These are phyloP conservation scores for Podila verticillata DNA, from an alignment of 192 early-diverging fungal species.

Conservation along the genomic window DNA sequence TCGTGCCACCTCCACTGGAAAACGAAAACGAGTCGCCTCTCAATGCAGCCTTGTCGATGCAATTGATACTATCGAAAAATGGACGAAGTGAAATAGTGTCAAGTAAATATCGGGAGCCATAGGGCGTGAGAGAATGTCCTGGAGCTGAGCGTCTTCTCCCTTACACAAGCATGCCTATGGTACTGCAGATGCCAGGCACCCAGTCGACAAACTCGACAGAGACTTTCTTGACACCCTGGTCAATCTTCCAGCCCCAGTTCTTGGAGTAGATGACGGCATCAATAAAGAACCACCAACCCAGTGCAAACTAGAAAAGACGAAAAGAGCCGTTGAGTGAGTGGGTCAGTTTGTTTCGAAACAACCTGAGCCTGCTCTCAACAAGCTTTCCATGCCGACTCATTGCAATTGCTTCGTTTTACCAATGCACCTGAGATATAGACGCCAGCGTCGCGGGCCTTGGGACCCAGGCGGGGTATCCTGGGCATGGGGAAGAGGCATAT, in stretches of 20 bases:
- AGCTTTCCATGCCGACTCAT: background rate
- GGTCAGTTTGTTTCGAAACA: no score
- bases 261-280: conserved; percentile 62
- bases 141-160: background rate
- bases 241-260: conserved; percentile 24
- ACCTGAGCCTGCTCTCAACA: background rate
- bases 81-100: no score
- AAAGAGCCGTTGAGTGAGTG: background rate
- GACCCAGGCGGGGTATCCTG: conserved; percentile 35
- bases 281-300: conserved; percentile 72
- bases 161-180: conserved; percentile 70
- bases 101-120: background rate
- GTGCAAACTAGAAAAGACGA: conserved; percentile 55
- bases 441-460: conserved; percentile 52
- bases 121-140: background rate
- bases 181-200: conserved; percentile 65
- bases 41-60: conserved; percentile 61
- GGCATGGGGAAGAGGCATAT: conserved; percentile 52
- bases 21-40: conserved; percentile 58
- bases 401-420: conserved; percentile 21
- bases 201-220: conserved; percentile 67
- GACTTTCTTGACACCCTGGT: conserved; percentile 23
- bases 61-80: conserved; percentile 48
- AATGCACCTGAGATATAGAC: conserved; percentile 54
- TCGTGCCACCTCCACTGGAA: conserved; percentile 32